Evolutionary conservation across 352 stramenopile genomes (phyloP).

Genomic region (Globisporangium cystogenes): DNA sequence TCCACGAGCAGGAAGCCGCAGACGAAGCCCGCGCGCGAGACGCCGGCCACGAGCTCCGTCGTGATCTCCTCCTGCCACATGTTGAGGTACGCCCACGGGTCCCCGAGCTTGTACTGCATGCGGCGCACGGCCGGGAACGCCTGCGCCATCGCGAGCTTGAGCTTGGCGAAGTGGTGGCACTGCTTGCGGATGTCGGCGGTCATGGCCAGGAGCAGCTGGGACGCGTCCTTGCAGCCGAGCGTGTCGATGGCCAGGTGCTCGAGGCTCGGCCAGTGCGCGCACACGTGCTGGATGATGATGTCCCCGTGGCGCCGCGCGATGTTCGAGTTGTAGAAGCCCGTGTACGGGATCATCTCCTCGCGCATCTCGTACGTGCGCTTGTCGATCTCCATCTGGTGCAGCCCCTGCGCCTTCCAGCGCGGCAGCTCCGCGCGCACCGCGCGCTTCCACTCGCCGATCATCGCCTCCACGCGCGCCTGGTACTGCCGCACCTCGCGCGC

Average conservation of each 20-base stretch:
- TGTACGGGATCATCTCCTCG: slow-evolving; percentile 54
- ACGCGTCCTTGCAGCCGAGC: slow-evolving; percentile 34
- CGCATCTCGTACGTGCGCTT: slow-evolving; percentile 50
- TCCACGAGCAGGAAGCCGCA: slow-evolving; percentile 53
- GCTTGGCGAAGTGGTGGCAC: slow-evolving; percentile 44
- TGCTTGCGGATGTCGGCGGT: slow-evolving; percentile 50
- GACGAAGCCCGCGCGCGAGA: slow-evolving; percentile 36
- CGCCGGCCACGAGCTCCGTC: slow-evolving; percentile 40
- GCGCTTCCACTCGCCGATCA: slow-evolving; percentile 38
- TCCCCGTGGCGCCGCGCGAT: slow-evolving; percentile 44
- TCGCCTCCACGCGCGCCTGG: slow-evolving; percentile 31
- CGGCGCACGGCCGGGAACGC: slow-evolving; percentile 22
- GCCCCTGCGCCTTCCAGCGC: slow-evolving; percentile 35
- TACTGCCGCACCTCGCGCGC: slow-evolving; percentile 37
- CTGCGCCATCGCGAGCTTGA: slow-evolving; percentile 40
- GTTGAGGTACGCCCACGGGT: slow-evolving; percentile 21
- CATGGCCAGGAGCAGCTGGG: slow-evolving; percentile 34
- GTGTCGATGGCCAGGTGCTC: slow-evolving; percentile 40
- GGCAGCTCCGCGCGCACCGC: slow-evolving; percentile 27
- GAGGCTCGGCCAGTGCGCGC: slow-evolving; percentile 32
- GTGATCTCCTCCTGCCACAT: slow-evolving; percentile 36
- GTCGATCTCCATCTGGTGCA: slow-evolving; percentile 64
- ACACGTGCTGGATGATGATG: slow-evolving; percentile 56
- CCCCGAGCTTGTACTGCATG: slow-evolving; percentile 36
- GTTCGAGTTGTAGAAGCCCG: slow-evolving; percentile 51